Base-by-base conservation (phyloP, 306 rosid species). In the Cucurbita pepo region DNA sequence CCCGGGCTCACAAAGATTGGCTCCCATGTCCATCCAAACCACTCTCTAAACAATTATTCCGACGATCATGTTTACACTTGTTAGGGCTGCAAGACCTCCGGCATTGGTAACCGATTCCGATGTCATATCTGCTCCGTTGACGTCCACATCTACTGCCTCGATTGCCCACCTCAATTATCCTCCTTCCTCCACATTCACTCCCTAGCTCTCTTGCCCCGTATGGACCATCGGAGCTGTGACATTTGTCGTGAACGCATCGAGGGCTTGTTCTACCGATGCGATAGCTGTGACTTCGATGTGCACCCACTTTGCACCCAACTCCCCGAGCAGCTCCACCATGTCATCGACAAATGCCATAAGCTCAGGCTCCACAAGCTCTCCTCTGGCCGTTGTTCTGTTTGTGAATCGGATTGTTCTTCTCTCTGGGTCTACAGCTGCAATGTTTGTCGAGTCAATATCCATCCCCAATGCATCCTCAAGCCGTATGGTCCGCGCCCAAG, bases 101-200 rank as follows among this genome's bases (percentile, higher is more conserved):
- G 76, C 9, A 18, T 8, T 13, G 76, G 76, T 11, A 22, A 38
- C 21, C 54, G 72, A 21, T 77, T 70, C 64, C 55, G 64, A 21
- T 77, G 80, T 63, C 19, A 10, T 16, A 18, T 25, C 25, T 77
- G 80, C 55, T 54, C 45, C 8, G 56, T 47, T 45, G 76, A 34
- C 55, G 15, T 77, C 43, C 43, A 38, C 43, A 4, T 38, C 7
- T 38, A 38, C 43, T 38, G 43, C 43, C 7, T 6, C 43, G 43
- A 38, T 38, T 38, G 43, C 43, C 43, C 43, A 5, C 43, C 5
- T 5, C 7, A 38, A 38, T 38, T 38, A 38, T 5, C 43, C 43
- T 38, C 43, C 43, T 38, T 38, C 1, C 43, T 38, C 43, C 43
- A 38, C 43, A 38, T 4, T 21, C 37, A 56, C 1, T 56, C 38